A percentile compares a stretch with the other conserved stretches of the same genome.
phyloP scores from a whole-genome alignment of 164 flowering plant species.

The Vitis rotundifolia region DNA sequence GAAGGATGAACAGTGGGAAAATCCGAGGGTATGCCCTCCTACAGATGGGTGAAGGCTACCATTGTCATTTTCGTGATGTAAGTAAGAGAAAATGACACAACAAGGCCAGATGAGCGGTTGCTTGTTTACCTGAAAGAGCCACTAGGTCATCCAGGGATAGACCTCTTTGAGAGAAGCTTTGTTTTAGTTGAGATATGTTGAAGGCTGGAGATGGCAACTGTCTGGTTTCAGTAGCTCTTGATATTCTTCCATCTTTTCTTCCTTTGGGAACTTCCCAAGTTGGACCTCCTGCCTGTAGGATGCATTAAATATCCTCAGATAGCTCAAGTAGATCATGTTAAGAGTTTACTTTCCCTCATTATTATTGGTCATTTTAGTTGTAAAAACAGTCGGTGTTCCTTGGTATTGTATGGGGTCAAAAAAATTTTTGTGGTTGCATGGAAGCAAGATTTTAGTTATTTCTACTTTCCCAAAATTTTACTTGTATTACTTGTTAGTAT shows the following conservation, averaged over 20 bases:
- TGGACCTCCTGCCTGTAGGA: slow-evolving; percentile 76
- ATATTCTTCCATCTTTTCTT: slow-evolving; percentile 67
- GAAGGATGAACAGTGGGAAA: slow-evolving; percentile 59
- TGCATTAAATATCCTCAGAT: background rate
- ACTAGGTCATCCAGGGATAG: slow-evolving; percentile 65
- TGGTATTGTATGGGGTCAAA: background rate
- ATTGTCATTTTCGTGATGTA: background rate
- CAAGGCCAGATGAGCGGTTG: background rate
- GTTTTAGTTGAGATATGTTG: slow-evolving; percentile 60
- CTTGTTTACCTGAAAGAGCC: slow-evolving; percentile 63
- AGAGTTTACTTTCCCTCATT: too few species aligned
- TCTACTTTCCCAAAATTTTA: too few species aligned
- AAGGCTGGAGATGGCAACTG: slow-evolving; percentile 67
- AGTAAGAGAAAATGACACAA: background rate
- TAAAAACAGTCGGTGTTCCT: too few species aligned
- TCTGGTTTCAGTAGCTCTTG: slow-evolving; percentile 32
- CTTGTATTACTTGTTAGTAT: too few species aligned
- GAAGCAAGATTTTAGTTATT: too few species aligned
- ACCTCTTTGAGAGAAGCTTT: slow-evolving; percentile 74
- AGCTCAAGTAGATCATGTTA: too few species aligned
- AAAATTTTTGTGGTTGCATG: too few species aligned
- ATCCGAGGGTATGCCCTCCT: slow-evolving; percentile 62
- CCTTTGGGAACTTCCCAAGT: slow-evolving; percentile 85
- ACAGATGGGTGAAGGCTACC: background rate
- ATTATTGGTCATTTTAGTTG: too few species aligned